phyloP scores from a whole-genome alignment of 805 yeast species.

The Pichia phayaonensis region DNA sequence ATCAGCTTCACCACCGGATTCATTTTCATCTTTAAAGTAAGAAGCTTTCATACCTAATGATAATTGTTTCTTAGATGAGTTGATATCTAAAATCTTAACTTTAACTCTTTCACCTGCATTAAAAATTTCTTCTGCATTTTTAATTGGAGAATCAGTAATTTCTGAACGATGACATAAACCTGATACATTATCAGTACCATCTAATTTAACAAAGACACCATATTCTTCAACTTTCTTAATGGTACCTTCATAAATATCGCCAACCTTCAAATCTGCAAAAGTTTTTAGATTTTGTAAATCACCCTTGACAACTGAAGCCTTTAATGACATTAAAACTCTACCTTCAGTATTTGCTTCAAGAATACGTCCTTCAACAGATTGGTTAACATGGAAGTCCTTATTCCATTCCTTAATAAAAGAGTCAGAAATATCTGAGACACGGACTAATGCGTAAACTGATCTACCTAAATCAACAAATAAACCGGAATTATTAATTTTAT shows the following conservation, averaged over 20 bases:
- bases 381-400: slow-evolving; percentile 60
- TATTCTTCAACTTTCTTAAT: slow-evolving; percentile 73
- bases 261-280: slow-evolving; percentile 62
- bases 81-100: slow-evolving; percentile 64
- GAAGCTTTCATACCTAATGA: slow-evolving; percentile 95
- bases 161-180: slow-evolving; percentile 87
- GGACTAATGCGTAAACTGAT: slow-evolving; percentile 66
- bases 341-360: slow-evolving; percentile 53
- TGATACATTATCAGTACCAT: slow-evolving; percentile 62
- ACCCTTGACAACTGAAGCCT: slow-evolving; percentile 74
- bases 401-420: slow-evolving; percentile 83
- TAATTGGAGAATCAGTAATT: slow-evolving; percentile 61
- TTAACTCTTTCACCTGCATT: slow-evolving; percentile 88
- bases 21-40: slow-evolving; percentile 40
- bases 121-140: slow-evolving; percentile 58
- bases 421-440: slow-evolving; percentile 76
- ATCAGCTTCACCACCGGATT: slow-evolving; percentile 8
- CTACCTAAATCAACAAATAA: slow-evolving; percentile 71
- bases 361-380: slow-evolving; percentile 69
- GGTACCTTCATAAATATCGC: slow-evolving; percentile 68
- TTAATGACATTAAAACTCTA: slow-evolving; percentile 68
- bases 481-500: slow-evolving; percentile 67
- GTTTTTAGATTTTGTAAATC: slow-evolving; percentile 48
- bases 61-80: slow-evolving; percentile 60
- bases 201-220: slow-evolving; percentile 84